Conservation (phyloP, 2,329 filamentous ascomycete species). For the Aspergillus versicolor region DNA sequence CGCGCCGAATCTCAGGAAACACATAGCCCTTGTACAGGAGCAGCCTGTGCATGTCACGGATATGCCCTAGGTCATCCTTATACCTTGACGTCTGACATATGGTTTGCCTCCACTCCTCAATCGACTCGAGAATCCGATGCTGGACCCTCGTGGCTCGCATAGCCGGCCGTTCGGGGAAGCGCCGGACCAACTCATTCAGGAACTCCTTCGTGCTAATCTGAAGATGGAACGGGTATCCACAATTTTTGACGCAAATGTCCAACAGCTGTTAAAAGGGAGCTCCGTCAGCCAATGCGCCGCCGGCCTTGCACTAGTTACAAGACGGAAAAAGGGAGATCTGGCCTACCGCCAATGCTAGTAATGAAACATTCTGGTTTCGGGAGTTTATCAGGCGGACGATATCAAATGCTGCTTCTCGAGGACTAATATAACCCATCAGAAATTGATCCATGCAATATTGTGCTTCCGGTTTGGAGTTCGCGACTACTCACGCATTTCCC, state of each 20-base stretch:
- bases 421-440: slow-evolving; percentile 48
- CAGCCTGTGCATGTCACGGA: slow-evolving; percentile 94
- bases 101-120: slow-evolving; percentile 97
- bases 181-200: slow-evolving; percentile 92
- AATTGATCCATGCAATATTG: slow-evolving; percentile 7
- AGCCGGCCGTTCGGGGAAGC: slow-evolving; percentile 91
- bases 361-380: slow-evolving; percentile 90
- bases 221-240: slow-evolving; percentile 96
- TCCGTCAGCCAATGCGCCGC: slow-evolving; percentile 15
- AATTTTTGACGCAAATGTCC: slow-evolving; percentile 99
- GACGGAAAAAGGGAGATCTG: background rate
- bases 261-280: slow-evolving; percentile 59
- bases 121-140: slow-evolving; percentile 87
- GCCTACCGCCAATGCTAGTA: slow-evolving; percentile 74
- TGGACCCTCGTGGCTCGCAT: slow-evolving; percentile 84
- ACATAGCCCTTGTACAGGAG: slow-evolving; percentile 96
- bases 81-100: slow-evolving; percentile 98
- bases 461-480: background rate
- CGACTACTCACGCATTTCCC: slow-evolving; percentile 67
- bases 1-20: slow-evolving; percentile 86
- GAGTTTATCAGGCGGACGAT: slow-evolving; percentile 96
- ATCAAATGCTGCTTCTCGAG: slow-evolving; percentile 87
- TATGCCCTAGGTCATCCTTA: slow-evolving; percentile 94
- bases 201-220: slow-evolving; percentile 99
- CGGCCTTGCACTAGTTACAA: slow-evolving; percentile 10